Evolutionary conservation across 2,329 filamentous ascomycete genomes (phyloP).

Genomic region (Hypoxylon sp.): DNA sequence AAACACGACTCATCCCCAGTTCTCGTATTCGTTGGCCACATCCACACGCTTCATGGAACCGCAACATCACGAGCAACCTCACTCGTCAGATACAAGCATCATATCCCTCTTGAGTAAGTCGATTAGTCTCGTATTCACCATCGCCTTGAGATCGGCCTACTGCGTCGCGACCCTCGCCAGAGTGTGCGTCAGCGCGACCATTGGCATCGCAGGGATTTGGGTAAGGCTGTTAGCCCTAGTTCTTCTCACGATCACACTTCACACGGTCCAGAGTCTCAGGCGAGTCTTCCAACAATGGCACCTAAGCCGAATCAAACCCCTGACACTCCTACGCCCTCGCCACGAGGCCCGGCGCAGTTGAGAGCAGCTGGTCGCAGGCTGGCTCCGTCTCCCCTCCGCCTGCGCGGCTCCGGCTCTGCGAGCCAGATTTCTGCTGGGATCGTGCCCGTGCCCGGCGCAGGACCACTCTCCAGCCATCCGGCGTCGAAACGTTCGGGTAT

Average conservation of each 20-base stretch:
- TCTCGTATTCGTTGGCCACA: neutral
- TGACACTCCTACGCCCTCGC: neutral
- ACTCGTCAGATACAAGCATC: neutral
- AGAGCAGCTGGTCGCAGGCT: neutral
- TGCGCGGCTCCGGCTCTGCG: conserved; percentile 24
- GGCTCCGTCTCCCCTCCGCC: conserved; percentile 28
- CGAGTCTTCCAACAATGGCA: neutral
- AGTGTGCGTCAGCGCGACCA: neutral
- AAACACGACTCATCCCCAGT: neutral
- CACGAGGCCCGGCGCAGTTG: neutral
- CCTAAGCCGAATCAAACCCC: neutral
- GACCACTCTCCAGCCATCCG: conserved; percentile 35
- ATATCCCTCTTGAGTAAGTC: conserved; percentile 3
- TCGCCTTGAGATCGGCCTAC: neutral
- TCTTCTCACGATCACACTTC: neutral
- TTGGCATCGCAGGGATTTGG: neutral
- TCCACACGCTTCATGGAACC: conserved; percentile 22
- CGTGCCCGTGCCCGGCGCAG: conserved; percentile 26
- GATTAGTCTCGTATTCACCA: neutral
- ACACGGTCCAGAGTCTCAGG: neutral
- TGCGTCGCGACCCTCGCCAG: neutral
- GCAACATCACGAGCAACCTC: neutral
- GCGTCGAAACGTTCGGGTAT: conserved; percentile 8
- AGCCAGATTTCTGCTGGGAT: conserved; percentile 47
- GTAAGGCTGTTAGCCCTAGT: neutral